Base-by-base conservation (phyloP, 169 alveolate genomes). In the Babesia caballi region DNA sequence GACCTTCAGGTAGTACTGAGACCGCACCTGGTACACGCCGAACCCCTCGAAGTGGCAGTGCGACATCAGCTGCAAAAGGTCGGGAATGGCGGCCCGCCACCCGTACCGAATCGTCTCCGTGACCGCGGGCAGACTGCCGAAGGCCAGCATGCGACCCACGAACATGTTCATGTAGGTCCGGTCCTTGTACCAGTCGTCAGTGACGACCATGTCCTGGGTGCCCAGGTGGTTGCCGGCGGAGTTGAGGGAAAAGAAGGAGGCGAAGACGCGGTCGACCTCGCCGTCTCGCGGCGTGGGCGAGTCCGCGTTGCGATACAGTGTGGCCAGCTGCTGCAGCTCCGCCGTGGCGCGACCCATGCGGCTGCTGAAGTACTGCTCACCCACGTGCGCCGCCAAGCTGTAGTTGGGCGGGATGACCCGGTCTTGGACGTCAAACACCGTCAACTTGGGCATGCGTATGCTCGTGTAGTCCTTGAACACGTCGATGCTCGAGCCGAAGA, bases 391-490 rank as follows among this genome's bases (percentile, higher is more conserved):
- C 14, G 76, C 35, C 25, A 74, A 41, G 30, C 84, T 74, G n/a
- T 47, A 51, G 32, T 49, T 35, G 23, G 69, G 21, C 32, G 75
- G 84, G 35, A 74, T 44, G 47, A 63, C 53, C n/a, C 30, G 38
- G 23, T 74, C 84, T n/a, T 46, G 23, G 32, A 74, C 47, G 23
- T 74, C 84, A 9, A 51, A 54, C 15, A 66, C 41, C 4, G 27
- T 36, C 11, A 52, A n/a, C 60, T 74, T 74, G 17, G 42, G 40
- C 28, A 58, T 52, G 11, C 30, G 23, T 15, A 74, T 15, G n/a
- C 27, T 35, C 27, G 40, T 19, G 58, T 33, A 74, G 27, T 51
- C 58, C 7, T 63, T 44, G 42, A 28, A 36, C 32, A 35, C 33
- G 49, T 53, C 63, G 19, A 38, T 17, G 38, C 51, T 44, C 23